Percentiles rank a stretch among this genome's conserved stretches.
These are phyloP conservation scores for Penicillium occitanis DNA, from an alignment of 2,329 filamentous ascomycete species.

Conservation along the genomic window DNA sequence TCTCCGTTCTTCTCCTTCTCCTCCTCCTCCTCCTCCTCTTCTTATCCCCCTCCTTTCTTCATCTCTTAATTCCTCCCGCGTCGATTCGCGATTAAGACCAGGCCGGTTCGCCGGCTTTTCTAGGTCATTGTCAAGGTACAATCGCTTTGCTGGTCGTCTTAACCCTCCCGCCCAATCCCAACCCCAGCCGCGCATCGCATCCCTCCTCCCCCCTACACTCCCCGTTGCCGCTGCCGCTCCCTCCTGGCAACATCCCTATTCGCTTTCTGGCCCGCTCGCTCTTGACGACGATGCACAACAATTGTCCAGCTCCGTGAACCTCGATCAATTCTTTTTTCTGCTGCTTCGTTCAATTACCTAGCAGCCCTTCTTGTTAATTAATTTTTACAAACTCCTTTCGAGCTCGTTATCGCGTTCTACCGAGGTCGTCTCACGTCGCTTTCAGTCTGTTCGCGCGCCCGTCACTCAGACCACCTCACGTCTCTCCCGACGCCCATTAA, in stretches of 20 bases:
- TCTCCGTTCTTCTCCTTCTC: conserved; percentile 18
- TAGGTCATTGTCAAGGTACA: conserved; percentile 19
- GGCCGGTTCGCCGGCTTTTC: conserved; percentile 22
- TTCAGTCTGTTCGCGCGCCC: conserved; percentile 14
- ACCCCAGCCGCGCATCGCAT: conserved; percentile 11
- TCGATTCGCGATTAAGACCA: conserved; percentile 27
- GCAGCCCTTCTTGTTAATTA: background rate
- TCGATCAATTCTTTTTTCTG: conserved; percentile 5
- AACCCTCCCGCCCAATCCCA: background rate
- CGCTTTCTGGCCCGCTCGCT: conserved; percentile 4
- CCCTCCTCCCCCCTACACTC: background rate
- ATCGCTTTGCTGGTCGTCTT: conserved; percentile 2
- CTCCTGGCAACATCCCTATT: conserved; percentile 9
- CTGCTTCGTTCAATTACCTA: background rate
- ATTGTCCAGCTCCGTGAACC: conserved; percentile 12
- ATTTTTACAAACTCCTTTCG: background rate
- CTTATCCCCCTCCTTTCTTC: conserved; percentile 17
- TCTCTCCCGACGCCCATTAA: background rate
- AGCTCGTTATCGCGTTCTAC: conserved; percentile 1
- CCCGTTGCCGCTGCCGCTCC: conserved; percentile 4
- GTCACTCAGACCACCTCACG: conserved; percentile 16
- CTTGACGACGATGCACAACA: conserved; percentile 18
- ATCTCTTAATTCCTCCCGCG: conserved; percentile 25
- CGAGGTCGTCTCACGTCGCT: conserved; percentile 7
- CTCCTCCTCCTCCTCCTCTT: conserved; percentile 12